phyloP scores from a whole-genome alignment of 2,329 filamentous ascomycete genomes.

The Alternaria brassicae region DNA sequence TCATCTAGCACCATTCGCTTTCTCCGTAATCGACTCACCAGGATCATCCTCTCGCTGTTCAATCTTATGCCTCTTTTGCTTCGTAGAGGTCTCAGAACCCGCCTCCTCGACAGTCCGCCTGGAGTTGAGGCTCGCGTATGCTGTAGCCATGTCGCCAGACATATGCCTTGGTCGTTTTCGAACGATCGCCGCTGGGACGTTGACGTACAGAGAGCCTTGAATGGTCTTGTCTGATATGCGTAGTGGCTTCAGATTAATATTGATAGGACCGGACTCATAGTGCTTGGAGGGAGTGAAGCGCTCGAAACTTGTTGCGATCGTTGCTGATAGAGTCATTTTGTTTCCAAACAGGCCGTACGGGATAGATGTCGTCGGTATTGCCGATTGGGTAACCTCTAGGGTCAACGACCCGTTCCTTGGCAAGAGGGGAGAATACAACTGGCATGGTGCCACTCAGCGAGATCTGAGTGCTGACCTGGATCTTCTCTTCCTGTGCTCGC shows the following conservation, averaged over 20 bases:
- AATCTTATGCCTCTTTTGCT: background rate
- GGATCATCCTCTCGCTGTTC: background rate
- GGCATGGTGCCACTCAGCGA: background rate
- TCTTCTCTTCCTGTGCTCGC: background rate
- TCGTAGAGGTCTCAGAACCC: background rate
- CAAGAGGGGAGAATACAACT: background rate
- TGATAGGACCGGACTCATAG: background rate
- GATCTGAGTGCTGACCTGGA: background rate
- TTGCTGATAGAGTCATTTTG: background rate
- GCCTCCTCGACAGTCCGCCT: background rate
- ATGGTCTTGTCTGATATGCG: background rate
- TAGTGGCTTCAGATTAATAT: background rate
- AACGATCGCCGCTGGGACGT: background rate
- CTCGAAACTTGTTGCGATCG: background rate
- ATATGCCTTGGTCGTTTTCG: background rate
- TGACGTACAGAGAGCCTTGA: background rate
- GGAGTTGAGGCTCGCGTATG: background rate
- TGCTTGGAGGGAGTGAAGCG: background rate
- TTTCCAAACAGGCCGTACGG: background rate
- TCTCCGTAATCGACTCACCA: background rate
- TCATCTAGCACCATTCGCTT: background rate
- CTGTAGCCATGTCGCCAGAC: background rate
- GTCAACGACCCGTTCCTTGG: background rate
- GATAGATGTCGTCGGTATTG: background rate
- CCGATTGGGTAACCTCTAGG: background rate